These are phyloP conservation scores for Phaffomyces opuntiae DNA, from an alignment of 805 yeast genomes.

Conservation along the genomic window DNA sequence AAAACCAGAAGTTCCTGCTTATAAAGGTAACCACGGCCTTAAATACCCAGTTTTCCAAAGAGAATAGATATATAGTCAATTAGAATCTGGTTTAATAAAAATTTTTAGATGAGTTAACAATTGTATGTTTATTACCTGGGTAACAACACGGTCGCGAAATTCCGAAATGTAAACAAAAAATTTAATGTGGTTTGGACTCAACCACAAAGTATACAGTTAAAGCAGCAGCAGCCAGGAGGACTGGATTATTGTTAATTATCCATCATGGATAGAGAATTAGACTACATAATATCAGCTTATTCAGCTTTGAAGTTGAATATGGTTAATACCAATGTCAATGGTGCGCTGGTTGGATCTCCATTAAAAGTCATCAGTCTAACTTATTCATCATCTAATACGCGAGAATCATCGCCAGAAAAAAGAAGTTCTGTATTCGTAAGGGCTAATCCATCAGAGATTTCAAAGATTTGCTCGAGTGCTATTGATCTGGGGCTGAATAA, in stretches of 20 bases:
- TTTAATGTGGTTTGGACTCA: not conserved
- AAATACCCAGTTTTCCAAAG: conserved; percentile 21
- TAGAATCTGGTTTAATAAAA: too few relatives aligned
- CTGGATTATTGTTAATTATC: not conserved
- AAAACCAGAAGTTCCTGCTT: conserved; percentile 42
- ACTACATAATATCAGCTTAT: conserved; percentile 19
- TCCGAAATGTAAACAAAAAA: conserved; percentile 1
- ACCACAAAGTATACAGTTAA: not conserved
- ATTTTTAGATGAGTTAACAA: not conserved
- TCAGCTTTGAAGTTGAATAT: conserved; percentile 13
- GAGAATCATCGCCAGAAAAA: conserved; percentile 7
- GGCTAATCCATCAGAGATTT: conserved; percentile 13
- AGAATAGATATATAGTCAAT: conserved; percentile 1
- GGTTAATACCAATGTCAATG: not conserved
- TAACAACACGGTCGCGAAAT: not conserved
- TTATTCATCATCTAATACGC: conserved; percentile 17
- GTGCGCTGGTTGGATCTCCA: conserved; percentile 9
- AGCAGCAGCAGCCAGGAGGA: too few relatives aligned
- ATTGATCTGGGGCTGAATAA: conserved; percentile 17
- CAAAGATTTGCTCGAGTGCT: conserved; percentile 16
- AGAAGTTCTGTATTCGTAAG: conserved; percentile 6
- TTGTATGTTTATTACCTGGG: too few relatives aligned
- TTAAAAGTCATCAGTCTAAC: conserved; percentile 16
- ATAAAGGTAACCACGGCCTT: conserved; percentile 52
- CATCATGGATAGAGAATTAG: conserved; percentile 18